Base-by-base conservation (phyloP, 148 eudicot genomes). In the Arbutus unedo region DNA sequence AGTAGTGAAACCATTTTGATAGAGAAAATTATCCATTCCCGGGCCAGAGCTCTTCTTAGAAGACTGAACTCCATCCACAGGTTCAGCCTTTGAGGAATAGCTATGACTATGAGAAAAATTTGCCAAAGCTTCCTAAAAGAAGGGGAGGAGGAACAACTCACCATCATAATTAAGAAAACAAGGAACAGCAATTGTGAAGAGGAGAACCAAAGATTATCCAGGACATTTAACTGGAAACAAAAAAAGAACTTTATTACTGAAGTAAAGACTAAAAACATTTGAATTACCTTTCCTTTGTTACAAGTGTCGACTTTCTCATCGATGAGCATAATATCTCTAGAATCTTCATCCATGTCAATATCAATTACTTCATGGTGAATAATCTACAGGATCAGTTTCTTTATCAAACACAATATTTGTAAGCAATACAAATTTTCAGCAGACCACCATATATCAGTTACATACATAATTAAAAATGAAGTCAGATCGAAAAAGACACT, bases 281-380 rank as follows among this genome's bases (percentile, higher is more conserved):
- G 76, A 21, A 81, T 84, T 90, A 92, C 93, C 93, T 92, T 93
- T 49, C 91, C 92, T 84, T 90, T 91, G 81, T 83, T 86, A 45
- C 78, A 71, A 41, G 84, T 51, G 15, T 80, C 86, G 81, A 81
- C 45, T 72, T 81, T 90, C 79, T 82, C 86, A 50, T 85, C 91
- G 73, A 85, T 77, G 55, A 87, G 49, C 85, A 87, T 81, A 66
- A 90, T 64, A 84, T 88, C 93, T 49, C 83, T 85, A 8, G 84
- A 70, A 85, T 88, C 93, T 77, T 90, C 94, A 83, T 89, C 89
- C 82, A 86, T 79, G 78, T 93, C 98, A 67, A 92, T 83, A 79
- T 88, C 86, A 53, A 91, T 90, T 77, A 93, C 76, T 88, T 91
- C 98, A 57, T 75, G 90, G 59, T 16, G 50, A 45, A 84, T 74